A percentile compares a stretch with the other conserved stretches of the same genome.
Conservation (phyloP, 495 filamentous ascomycete genomes). For the Wilcoxina mikolae region DNA sequence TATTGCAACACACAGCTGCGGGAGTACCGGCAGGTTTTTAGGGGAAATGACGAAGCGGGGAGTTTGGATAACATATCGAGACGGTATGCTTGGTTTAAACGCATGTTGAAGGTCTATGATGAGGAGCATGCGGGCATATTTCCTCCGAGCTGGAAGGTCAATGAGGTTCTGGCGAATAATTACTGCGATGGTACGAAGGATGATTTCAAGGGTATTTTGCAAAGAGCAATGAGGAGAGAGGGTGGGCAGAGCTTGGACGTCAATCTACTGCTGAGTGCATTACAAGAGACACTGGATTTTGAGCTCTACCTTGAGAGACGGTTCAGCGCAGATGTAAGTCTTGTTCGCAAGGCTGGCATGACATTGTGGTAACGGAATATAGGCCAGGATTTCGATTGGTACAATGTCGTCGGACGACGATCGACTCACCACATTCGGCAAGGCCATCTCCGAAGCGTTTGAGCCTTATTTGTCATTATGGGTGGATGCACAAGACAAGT, state of each 20-base stretch:
- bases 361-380: not conserved
- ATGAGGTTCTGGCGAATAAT: conserved; percentile 76
- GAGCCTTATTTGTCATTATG: conserved; percentile 93
- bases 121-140: conserved; percentile 85
- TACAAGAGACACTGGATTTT: conserved; percentile 95
- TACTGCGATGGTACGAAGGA: conserved; percentile 93
- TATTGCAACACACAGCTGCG: conserved; percentile 95
- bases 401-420: conserved; percentile 75
- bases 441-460: conserved; percentile 91
- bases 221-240: conserved; percentile 60
- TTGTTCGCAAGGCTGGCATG: not conserved
- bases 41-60: conserved; percentile 87
- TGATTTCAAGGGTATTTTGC: conserved; percentile 85
- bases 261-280: conserved; percentile 73
- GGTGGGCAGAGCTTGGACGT: conserved; percentile 81
- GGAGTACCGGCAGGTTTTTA: conserved; percentile 88
- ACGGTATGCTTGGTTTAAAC: conserved; percentile 88
- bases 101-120: conserved; percentile 92
- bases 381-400: conserved; percentile 74
- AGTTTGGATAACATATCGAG: conserved; percentile 94
- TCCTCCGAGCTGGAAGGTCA: conserved; percentile 73
- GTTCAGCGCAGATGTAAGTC: conserved; percentile 52
- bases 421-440: conserved; percentile 61
- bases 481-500: conserved; percentile 90
- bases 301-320: conserved; percentile 79